Conservation (phyloP, 495 filamentous ascomycete genomes). For the Beverwykella pulmonaria region DNA sequence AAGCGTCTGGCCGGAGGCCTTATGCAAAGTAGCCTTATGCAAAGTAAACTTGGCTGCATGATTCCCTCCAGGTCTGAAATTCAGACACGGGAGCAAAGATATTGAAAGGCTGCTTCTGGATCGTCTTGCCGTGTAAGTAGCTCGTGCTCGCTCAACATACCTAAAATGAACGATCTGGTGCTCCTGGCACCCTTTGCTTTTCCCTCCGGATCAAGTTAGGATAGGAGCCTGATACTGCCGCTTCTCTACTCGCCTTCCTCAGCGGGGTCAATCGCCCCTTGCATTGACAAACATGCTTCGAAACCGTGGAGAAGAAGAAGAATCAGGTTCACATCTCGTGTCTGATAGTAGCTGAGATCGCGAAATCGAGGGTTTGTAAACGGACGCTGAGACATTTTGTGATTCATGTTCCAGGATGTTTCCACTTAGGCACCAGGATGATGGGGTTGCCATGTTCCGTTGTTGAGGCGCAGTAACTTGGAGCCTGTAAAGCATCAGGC, state of each 20-base stretch:
- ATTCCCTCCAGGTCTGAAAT: too few species aligned
- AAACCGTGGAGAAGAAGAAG: not conserved
- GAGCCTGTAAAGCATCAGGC: constrained; percentile 6
- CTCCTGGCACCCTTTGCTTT: not conserved
- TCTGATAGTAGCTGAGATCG: not conserved
- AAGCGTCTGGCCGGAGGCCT: too few species aligned
- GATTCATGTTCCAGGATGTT: not conserved
- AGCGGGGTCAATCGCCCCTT: not conserved
- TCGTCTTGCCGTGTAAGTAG: not conserved
- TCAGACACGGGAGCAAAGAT: too few species aligned
- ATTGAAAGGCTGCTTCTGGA: too few species aligned
- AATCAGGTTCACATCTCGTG: not conserved
- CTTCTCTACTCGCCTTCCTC: not conserved
- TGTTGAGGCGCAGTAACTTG: constrained; percentile 14
- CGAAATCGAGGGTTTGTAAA: not conserved
- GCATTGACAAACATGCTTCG: not conserved
- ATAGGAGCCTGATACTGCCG: not conserved
- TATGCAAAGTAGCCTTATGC: too few species aligned
- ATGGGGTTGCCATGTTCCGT: constrained; percentile 4
- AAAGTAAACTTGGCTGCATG: too few species aligned
- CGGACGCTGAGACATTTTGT: not conserved
- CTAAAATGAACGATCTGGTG: not conserved
- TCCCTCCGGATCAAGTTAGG: not conserved
- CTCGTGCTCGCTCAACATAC: not conserved
- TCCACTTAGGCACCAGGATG: constrained; percentile 17